A percentile compares a stretch with the other conserved stretches of the same genome.
These are phyloP conservation scores for Trypanosoma conorhini DNA, from an alignment of 208 protist species.

Conservation along the genomic window DNA sequence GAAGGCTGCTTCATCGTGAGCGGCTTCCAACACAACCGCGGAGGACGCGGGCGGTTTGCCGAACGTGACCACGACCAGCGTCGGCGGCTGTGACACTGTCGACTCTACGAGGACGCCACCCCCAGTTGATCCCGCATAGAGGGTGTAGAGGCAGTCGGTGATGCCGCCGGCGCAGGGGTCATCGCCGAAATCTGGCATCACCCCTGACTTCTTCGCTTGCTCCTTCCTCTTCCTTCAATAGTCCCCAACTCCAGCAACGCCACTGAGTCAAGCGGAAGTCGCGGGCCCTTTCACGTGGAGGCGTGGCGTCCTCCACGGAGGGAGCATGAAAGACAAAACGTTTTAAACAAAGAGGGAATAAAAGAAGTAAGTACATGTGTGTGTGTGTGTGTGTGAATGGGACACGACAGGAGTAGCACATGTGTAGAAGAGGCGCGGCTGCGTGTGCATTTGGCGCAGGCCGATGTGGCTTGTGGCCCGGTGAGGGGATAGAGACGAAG, in stretches of 20 bases:
- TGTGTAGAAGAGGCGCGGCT: too few relatives aligned
- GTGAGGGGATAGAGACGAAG: too few relatives aligned
- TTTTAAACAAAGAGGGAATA: not conserved
- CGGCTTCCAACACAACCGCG: not conserved
- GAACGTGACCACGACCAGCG: conserved; percentile 19
- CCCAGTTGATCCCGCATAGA: conserved; percentile 4
- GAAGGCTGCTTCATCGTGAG: not conserved
- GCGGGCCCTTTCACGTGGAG: not conserved
- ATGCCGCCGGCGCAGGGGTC: not conserved
- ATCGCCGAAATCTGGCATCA: not conserved
- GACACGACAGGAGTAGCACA: too few relatives aligned
- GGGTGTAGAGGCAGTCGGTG: conserved; percentile 11
- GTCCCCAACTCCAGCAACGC: not conserved
- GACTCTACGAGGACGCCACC: not conserved
- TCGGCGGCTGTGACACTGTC: not conserved
- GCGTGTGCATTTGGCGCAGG: too few relatives aligned
- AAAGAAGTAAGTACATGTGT: not conserved
- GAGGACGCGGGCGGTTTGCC: not conserved
- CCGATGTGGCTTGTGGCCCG: too few relatives aligned
- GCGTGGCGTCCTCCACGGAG: too few relatives aligned
- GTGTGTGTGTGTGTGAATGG: conserved; percentile 3
- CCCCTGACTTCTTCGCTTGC: not conserved
- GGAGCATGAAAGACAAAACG: too few relatives aligned
- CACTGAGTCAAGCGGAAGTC: too few relatives aligned
- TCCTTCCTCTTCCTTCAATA: not conserved